Base-by-base conservation (phyloP, 2,329 filamentous ascomycete species). In the Penicillium sp. region DNA sequence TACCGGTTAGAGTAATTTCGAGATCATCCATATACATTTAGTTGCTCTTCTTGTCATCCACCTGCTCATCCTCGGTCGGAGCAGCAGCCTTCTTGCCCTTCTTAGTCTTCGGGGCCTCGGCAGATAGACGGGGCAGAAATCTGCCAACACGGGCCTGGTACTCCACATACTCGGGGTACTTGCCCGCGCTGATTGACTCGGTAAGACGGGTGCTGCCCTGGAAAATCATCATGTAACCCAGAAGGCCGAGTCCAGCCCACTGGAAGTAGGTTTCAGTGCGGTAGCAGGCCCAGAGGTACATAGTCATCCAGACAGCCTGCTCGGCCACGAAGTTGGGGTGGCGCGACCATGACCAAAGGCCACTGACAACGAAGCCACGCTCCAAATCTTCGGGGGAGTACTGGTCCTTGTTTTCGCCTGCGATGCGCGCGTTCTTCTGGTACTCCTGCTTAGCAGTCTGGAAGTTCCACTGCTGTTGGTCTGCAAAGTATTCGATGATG, bases 251-350 rank as follows among this genome's bases (percentile, higher is more conserved):
- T 43, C 83, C 84, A 1, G 89, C 86, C 90, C 92, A 99, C 72
- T 88, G 93, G 68, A 87, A 86, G 34, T 87, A 78, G 1, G 80
- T 84, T 49, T 85, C 82, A 26, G 87, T 89, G 48, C 86, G 82
- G 68, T 84, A 88, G 72, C 89, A 93, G 60, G 83, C 85, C 94
- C 93, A 99, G 65, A 90, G 84, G 72, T 97, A 97, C 46, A 97
- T 74, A 7, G 85, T 77, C 47, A 96, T 80, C 94, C 94, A 99
- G 63, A 97, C 85, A 24, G 85, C 79, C 75, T 97, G 94, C 74
- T 99, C 94, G 4, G 90, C 90, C 4, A 89, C 85, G 67, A 97
- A 99, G 72, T 99, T 99, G 41, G 94, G 94, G 71, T 99, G 95
- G 39, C 94, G 84, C 62, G 88, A 93, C 77, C 87, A 91, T 0